Conservation (phyloP, 2,329 filamentous ascomycete genomes). For the Colletotrichum limetticola region DNA sequence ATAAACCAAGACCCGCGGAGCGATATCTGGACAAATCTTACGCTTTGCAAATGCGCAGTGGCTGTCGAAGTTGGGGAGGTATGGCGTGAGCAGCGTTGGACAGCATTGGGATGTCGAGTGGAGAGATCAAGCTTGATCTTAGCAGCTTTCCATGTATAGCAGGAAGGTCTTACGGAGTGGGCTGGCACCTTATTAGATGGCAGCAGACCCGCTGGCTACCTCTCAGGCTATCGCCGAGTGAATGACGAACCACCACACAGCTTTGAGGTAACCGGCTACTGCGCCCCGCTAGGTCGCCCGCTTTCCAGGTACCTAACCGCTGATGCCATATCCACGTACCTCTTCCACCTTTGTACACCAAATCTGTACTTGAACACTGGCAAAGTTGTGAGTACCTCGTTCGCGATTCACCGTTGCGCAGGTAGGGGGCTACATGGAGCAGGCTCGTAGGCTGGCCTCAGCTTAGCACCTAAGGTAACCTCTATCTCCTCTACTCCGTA, state of each 20-base stretch:
- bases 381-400: background rate
- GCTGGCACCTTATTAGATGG: background rate
- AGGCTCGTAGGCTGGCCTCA: background rate
- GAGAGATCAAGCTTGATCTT: background rate
- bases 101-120: background rate
- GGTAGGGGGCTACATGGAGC: background rate
- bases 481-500: background rate
- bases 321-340: background rate
- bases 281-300: background rate
- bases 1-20: background rate
- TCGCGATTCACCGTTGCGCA: background rate
- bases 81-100: background rate
- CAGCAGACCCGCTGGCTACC: background rate
- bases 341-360: background rate
- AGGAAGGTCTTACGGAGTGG: background rate
- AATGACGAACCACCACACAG: background rate
- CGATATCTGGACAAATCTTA: background rate
- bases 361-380: no score
- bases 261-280: background rate
- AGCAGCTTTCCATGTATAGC: background rate
- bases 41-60: background rate
- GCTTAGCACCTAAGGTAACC: background rate
- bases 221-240: background rate
- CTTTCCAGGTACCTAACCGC: background rate
- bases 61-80: background rate